These are phyloP conservation scores for Hortiboletus campestris DNA, from an alignment of 768 basidiomycete species.

Conservation along the genomic window DNA sequence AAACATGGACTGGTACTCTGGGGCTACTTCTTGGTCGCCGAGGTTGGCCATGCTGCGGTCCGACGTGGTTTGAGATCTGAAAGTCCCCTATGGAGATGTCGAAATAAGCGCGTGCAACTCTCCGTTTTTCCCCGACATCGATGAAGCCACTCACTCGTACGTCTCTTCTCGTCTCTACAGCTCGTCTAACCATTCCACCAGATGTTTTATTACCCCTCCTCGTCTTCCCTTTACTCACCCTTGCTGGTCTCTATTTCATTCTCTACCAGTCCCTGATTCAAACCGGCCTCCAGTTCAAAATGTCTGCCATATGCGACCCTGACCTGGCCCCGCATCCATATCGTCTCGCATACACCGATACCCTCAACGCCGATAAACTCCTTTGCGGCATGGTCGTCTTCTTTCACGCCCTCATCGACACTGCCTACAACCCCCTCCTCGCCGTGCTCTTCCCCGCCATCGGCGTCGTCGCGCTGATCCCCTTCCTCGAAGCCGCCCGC, in stretches of 20 bases:
- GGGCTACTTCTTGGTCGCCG: slow-evolving; percentile 9
- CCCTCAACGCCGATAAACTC: slow-evolving; percentile 33
- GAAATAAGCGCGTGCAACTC: too few species aligned
- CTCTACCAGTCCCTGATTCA: slow-evolving; percentile 12
- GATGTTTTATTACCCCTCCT: slow-evolving; percentile 18
- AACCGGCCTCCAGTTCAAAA: slow-evolving; percentile 7
- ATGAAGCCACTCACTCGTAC: slow-evolving; percentile 3
- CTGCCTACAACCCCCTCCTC: slow-evolving; percentile 16
- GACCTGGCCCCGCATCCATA: slow-evolving; percentile 25
- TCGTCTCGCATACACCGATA: slow-evolving; percentile 41
- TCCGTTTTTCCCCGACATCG: too few species aligned
- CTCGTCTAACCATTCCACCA: background rate
- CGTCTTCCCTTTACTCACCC: slow-evolving; percentile 18
- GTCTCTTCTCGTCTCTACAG: background rate
- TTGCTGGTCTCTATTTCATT: slow-evolving; percentile 9
- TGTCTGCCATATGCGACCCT: slow-evolving; percentile 35
- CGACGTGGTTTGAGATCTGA: background rate
- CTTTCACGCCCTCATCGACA: slow-evolving; percentile 38
- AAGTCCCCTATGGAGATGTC: background rate
- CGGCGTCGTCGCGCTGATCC: slow-evolving; percentile 33
- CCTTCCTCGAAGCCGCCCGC: slow-evolving; percentile 45
- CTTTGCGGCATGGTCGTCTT: slow-evolving; percentile 47
- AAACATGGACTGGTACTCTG: slow-evolving; percentile 47
- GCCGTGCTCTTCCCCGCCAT: slow-evolving; percentile 11
- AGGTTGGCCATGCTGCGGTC: slow-evolving; percentile 6